Conservation (phyloP, 352 stramenopile genomes). For the Porosira glacialis region DNA sequence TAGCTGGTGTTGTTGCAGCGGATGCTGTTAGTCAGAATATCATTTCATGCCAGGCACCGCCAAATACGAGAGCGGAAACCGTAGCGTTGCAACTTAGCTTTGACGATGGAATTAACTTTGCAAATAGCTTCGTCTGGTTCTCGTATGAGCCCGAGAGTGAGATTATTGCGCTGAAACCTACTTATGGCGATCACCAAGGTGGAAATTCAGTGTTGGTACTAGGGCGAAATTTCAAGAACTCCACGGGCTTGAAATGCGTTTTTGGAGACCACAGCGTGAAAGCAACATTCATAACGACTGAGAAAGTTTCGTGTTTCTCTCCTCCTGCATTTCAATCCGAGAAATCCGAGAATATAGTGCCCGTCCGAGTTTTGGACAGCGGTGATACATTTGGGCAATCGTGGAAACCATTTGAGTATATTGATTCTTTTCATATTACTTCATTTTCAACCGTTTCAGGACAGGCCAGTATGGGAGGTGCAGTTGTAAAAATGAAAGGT, state of each 20-base stretch:
- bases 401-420: conserved; percentile 67
- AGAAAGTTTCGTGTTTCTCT: conserved; percentile 41
- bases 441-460: conserved; percentile 37
- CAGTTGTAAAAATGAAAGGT: conserved; percentile 34
- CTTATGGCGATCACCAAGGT: conserved; percentile 44
- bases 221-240: conserved; percentile 47
- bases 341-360: conserved; percentile 22
- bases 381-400: conserved; percentile 28
- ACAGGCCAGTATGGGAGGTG: conserved; percentile 16
- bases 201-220: conserved; percentile 39
- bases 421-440: conserved; percentile 23
- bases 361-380: conserved; percentile 23
- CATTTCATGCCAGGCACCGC: conserved; percentile 40
- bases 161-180: conserved; percentile 52
- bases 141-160: conserved; percentile 59
- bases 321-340: conserved; percentile 43
- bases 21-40: conserved; percentile 42
- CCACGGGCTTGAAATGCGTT: conserved; percentile 41
- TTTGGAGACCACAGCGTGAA: conserved; percentile 45
- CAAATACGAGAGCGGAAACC: conserved; percentile 20
- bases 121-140: conserved; percentile 53
- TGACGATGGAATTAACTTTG: conserved; percentile 39
- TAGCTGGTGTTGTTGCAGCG: conserved; percentile 26
- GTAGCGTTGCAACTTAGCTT: conserved; percentile 46
- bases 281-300: conserved; percentile 41